Conservation (phyloP, 768 basidiomycete species). For the Psilocybe sp. region DNA sequence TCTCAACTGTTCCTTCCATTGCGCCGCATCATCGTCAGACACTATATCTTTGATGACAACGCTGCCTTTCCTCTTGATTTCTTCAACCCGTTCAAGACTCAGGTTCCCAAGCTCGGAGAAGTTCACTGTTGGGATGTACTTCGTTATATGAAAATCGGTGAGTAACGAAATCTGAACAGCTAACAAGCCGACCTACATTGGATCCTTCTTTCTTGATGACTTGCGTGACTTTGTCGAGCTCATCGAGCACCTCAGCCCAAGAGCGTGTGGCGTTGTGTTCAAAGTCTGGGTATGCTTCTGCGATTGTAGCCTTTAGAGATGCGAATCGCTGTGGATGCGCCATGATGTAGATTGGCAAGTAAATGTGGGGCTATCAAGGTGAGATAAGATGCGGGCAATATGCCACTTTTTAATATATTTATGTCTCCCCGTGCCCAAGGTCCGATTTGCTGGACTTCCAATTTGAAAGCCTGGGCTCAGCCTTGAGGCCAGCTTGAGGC, state of each 20-base stretch:
- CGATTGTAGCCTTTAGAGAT: conserved; percentile 59
- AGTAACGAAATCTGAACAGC: neutral
- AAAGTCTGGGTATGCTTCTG: conserved; percentile 48
- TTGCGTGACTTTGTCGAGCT: conserved; percentile 44
- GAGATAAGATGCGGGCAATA: neutral
- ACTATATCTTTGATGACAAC: conserved; percentile 65
- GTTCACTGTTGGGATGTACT: conserved; percentile 64
- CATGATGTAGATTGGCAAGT: conserved; percentile 8
- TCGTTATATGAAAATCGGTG: neutral
- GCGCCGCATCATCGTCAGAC: conserved; percentile 47
- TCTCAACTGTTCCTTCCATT: conserved; percentile 56
- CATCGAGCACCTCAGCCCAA: conserved; percentile 56
- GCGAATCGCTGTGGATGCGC: conserved; percentile 47
- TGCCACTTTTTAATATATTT: neutral
- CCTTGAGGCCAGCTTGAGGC: too few species aligned
- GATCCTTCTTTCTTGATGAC: conserved; percentile 46
- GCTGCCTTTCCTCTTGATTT: conserved; percentile 52
- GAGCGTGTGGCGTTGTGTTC: conserved; percentile 45
- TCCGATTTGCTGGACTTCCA: too few species aligned
- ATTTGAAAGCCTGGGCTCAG: too few species aligned
- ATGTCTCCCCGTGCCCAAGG: too few species aligned
- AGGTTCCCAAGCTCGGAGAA: conserved; percentile 52
- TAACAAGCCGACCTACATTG: conserved; percentile 34
- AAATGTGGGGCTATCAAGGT: neutral
- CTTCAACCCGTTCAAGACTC: conserved; percentile 39